Percentiles rank a stretch among this genome's conserved stretches.
Conservation (phyloP, 163 green algal species). For the Scenedesmus sp. region DNA sequence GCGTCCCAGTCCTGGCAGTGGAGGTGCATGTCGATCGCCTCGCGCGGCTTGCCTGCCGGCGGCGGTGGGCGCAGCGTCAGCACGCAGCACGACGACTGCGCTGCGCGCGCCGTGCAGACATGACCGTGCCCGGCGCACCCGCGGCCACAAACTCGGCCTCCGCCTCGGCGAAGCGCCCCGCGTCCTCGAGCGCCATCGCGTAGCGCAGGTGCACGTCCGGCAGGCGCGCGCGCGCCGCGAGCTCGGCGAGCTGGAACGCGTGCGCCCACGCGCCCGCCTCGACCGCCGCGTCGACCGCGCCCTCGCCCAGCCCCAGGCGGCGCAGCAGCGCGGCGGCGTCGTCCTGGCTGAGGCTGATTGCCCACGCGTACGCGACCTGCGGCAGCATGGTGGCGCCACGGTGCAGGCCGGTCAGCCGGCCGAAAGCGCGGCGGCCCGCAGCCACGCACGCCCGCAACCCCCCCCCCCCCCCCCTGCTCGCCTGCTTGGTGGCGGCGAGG, state of each 20-base stretch:
- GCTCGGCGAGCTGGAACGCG: constrained; percentile 59
- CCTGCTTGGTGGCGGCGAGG: constrained; percentile 74
- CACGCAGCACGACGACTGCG: background rate
- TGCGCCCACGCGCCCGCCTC: constrained; percentile 73
- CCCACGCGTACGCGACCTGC: constrained; percentile 82
- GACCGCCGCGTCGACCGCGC: constrained; percentile 80
- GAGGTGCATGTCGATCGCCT: constrained; percentile 88
- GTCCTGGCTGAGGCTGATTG: constrained; percentile 69
- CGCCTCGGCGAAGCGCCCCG: constrained; percentile 78
- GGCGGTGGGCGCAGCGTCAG: constrained; percentile 1
- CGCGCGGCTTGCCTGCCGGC: constrained; percentile 74
- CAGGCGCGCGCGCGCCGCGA: constrained; percentile 69
- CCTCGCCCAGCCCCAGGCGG: constrained; percentile 73
- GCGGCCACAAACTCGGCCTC: constrained; percentile 77
- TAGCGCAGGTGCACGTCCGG: constrained; percentile 78
- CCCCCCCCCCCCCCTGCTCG: background rate
- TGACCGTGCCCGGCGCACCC: constrained; percentile 32
- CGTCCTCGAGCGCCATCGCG: constrained; percentile 89
- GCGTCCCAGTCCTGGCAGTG: constrained; percentile 79
- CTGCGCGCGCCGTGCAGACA: background rate
- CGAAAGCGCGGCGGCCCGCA: too few species aligned
- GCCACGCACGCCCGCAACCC: too few species aligned
- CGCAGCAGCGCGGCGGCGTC: constrained; percentile 72
- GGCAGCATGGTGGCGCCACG: background rate
- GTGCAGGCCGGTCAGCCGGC: too few species aligned